Evolutionary conservation across 495 filamentous ascomycete species (phyloP).

Genomic region (Trichoderma virens): DNA sequence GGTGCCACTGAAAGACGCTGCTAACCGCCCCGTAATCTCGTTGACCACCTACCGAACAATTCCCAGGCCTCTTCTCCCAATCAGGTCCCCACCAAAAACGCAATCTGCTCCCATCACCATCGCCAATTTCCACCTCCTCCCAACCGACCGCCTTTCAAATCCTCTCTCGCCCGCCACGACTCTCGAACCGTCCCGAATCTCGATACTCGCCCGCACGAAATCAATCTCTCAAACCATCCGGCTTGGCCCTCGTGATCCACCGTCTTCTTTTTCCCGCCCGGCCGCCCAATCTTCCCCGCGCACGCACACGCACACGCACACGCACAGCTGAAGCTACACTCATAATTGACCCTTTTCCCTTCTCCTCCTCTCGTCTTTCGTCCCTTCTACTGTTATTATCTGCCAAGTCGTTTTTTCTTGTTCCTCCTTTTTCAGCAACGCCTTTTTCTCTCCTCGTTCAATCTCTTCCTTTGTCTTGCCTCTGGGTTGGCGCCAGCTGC

Average conservation of each 20-base stretch:
- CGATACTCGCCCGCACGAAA: not conserved
- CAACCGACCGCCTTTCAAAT: not conserved
- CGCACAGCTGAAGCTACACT: not conserved
- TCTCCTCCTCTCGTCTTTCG: not conserved
- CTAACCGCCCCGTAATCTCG: too few relatives aligned
- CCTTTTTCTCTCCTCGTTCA: not conserved
- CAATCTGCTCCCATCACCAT: slow-evolving; percentile 7
- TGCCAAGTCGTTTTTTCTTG: not conserved
- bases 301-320: too few relatives aligned
- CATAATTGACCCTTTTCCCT: not conserved
- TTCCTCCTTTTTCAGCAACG: not conserved
- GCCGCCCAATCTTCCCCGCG: not conserved
- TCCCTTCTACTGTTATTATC: not conserved
- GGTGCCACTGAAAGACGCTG: too few relatives aligned
- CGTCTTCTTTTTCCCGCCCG: not conserved
- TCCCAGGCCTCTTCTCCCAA: not conserved
- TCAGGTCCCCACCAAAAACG: slow-evolving; percentile 1
- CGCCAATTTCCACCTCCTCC: not conserved
- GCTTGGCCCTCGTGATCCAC: not conserved
- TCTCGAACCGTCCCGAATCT: not conserved
- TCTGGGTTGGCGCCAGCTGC: not conserved
- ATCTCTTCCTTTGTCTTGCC: not conserved
- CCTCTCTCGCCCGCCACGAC: not conserved
- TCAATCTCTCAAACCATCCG: not conserved
- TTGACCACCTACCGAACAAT: too few relatives aligned